Evolutionary conservation across 768 basidiomycete genomes (phyloP).

Genomic region (Cubamyces lactineus): DNA sequence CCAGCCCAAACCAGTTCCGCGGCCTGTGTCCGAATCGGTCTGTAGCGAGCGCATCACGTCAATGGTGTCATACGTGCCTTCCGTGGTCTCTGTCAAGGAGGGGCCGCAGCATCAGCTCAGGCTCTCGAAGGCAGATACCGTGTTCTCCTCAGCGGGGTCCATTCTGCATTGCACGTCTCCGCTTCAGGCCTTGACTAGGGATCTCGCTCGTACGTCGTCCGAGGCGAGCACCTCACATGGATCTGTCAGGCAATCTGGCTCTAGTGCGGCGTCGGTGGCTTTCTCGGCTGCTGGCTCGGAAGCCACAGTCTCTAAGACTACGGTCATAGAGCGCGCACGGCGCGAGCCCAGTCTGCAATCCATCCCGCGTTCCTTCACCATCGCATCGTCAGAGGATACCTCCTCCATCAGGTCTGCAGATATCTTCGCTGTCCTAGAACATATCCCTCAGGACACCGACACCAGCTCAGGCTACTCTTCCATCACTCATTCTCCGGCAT

Average conservation of each 20-base stretch:
- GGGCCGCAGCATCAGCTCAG: not conserved
- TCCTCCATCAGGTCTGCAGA: not conserved
- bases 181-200: not conserved
- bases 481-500: not conserved
- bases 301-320: not conserved
- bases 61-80: not conserved
- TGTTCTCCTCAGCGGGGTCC: slow-evolving; percentile 2
- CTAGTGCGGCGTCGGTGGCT: not conserved
- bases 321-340: too few relatives aligned
- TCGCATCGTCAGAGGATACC: not conserved
- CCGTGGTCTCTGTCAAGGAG: not conserved
- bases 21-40: not conserved
- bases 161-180: not conserved
- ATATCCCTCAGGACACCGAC: not conserved
- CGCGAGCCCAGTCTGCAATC: too few relatives aligned
- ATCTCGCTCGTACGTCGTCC: not conserved
- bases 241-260: too few relatives aligned
- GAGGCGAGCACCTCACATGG: not conserved
- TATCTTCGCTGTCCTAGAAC: not conserved
- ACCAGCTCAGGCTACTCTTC: not conserved
- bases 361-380: not conserved
- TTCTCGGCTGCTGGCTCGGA: not conserved
- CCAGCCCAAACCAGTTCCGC: too few relatives aligned
- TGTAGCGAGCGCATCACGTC: not conserved
- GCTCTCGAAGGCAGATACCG: slow-evolving; percentile 12